Evolutionary conservation across 768 basidiomycete species (phyloP), one percentile per base, ranked within the genome.

Genomic region (Lanmaoa pseudosensibilis): DNA sequence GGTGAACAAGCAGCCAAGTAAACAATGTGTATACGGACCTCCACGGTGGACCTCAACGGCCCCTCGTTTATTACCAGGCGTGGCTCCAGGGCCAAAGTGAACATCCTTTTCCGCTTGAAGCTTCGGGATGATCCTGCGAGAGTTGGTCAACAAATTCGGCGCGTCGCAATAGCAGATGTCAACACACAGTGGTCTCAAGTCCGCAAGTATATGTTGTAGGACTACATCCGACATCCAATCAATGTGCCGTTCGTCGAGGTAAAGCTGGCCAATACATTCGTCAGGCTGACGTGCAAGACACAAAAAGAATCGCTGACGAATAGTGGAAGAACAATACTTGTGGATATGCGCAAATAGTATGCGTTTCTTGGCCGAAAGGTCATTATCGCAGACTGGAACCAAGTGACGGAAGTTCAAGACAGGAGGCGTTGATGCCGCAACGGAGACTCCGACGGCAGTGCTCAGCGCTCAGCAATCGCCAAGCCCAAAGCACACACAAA

Each of bases 161-260:
- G 10, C 7, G 19, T 27, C 27, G 3, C 8, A 27, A 41, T 37
- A n/a, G 23, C 19, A 27, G 7, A 54, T 44, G 56, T 40, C 54
- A 16, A 63, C 77, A 50, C 38, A 84, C 92, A 86, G 76, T 55
- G 89, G 87, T 60, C 88, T 81, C 46, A 97, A 71, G 69, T 93
- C 92, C 11, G 82, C 80, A 2, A 97, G 78, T 18, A 96, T 90
- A 63, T 85, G 82, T 65, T 94, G 92, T 3, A 96, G 76, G 40
- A 89, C 78, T 25, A 72, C 63, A 63, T 96, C 93, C 7, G 88
- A 85, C 93, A 97, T 96, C 94, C 94, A 97, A 53, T 85, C 79
- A 16, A 90, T 72, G 75, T 97, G 94, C 12, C 84, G 81, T 60
- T 92, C 91, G 66, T 97, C 94, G 30, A 97, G 82, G 71, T 94